phyloP scores from a whole-genome alignment of 768 basidiomycete species.

The Candolleomyces eurysporus region DNA sequence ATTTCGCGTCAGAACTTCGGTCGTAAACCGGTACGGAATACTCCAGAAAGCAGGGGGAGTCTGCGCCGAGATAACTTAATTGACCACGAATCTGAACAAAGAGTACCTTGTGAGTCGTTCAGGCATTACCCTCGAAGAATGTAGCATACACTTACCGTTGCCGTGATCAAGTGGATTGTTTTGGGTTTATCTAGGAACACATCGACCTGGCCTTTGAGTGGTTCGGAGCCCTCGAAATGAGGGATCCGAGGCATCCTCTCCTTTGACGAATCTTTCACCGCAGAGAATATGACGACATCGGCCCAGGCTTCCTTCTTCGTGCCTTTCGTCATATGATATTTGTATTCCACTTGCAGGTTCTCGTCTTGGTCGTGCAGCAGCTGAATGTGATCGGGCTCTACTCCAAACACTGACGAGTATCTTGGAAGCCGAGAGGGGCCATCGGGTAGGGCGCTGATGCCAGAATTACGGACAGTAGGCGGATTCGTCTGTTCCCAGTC shows the following conservation, averaged over 20 bases:
- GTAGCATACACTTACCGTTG: neutral
- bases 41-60: neutral
- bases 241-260: neutral
- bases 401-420: neutral
- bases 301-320: neutral
- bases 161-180: neutral
- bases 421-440: neutral
- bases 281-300: neutral
- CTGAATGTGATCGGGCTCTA: neutral
- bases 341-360: neutral
- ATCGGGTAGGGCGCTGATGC: neutral
- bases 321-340: neutral
- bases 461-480: neutral
- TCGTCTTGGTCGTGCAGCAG: neutral
- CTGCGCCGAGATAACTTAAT: neutral
- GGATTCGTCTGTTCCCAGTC: neutral
- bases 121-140: neutral
- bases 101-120: neutral
- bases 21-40: neutral
- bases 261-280: neutral
- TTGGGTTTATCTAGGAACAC: neutral
- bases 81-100: neutral
- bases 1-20: too few species aligned
- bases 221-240: neutral
- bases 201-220: neutral